Base-by-base conservation (phyloP, 805 yeast genomes). In the Clavispora vitiphila region DNA sequence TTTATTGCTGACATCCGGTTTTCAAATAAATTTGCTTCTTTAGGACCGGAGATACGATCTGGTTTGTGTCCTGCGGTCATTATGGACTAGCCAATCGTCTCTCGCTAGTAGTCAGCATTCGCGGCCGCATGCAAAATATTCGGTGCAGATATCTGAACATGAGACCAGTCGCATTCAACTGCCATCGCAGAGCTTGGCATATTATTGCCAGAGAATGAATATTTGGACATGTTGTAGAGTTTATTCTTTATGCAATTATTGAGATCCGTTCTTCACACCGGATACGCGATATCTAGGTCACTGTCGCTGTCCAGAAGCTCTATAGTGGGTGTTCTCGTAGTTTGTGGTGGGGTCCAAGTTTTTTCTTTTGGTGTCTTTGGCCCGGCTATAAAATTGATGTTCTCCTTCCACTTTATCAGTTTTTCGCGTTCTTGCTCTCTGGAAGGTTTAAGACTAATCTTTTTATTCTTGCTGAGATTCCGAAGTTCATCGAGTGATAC, bases 211-310 rank as follows among this genome's bases (percentile, higher is more conserved):
- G 8, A 21, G 8, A 21, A 21, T 21, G 7, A 8, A 21, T 21
- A 21, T 21, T 21, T 21, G 7, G 8, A 5, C 5, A 21, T 21
- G 22, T 21, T 5, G 22, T 21, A 8, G 5, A 21, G 5, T 21
- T 21, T 21, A 21, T 21, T 21, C 8, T 5, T 5, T 21, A 21
- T 21, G 22, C 22, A 21, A 21, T 21, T 21, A 8, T 21, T 21
- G 8, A 5, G 8, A 21, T 5, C 5, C 22, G 5, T 21, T 8
- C 22, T 8, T 21, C 8, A 21, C 8, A 8, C 22, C 22, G 32
- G 32, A 29, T 29, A 64, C n/a, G 59, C 54, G 22, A 64, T 64
- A 29, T 60, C 67, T 7, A 64, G 41, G 27, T 63, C 69, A 38
- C 58, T 53, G 23, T 54, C 65, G 27, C 23, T 38, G 23, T 26